These are phyloP conservation scores for Citrus sinensis DNA, from an alignment of 345 rosid species.

Conservation along the genomic window DVS_A1.0 CM039166.1:14442501-14443000, in stretches of 20 bases:
- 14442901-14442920: slow-evolving; percentile 35
- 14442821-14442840: slow-evolving; percentile 43
- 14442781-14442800: slow-evolving; percentile 28
- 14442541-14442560: slow-evolving; percentile 69
- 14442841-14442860: slow-evolving; percentile 41
- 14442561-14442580: slow-evolving; percentile 86
- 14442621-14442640: slow-evolving; percentile 94
- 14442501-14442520: slow-evolving; percentile 71
- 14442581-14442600: slow-evolving; percentile 84
- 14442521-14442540: slow-evolving; percentile 89
- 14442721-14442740: slow-evolving; percentile 6
- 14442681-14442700: slow-evolving; percentile 33
- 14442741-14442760: slow-evolving; percentile 22
- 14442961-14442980: slow-evolving; percentile 72
- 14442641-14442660: slow-evolving; percentile 24
- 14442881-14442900: slow-evolving; percentile 47
- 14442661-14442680: slow-evolving; percentile 17
- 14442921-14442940: slow-evolving; percentile 57
- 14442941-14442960: slow-evolving; percentile 72
- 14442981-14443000: slow-evolving; percentile 41
- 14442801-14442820: slow-evolving; percentile 24
- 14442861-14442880: slow-evolving; percentile 41
- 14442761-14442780: slow-evolving; percentile 26
- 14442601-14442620: slow-evolving; percentile 85
- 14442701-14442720: slow-evolving; percentile 10